Evolutionary conservation across 345 rosid species (phyloP), one percentile per base, ranked within the genome.

Genomic region (Bretschneidera sinensis): DNA sequence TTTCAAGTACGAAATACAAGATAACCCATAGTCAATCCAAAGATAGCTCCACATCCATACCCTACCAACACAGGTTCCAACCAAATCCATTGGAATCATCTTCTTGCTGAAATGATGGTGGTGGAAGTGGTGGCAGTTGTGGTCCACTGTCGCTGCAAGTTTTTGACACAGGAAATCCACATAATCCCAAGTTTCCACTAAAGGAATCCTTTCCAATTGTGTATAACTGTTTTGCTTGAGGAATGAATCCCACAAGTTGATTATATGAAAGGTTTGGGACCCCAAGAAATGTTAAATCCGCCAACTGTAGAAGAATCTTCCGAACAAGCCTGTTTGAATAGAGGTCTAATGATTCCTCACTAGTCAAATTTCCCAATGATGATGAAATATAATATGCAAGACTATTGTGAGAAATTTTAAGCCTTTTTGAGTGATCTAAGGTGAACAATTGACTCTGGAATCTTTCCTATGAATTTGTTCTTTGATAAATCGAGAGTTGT

Each of bases 381-480:
- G 28, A 4, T 17, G 58, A 51, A 16, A 70, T 74, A 9, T 5
- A 15, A 9, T 70, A 64, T 3, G 24, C 34, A 4, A 66, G 45
- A 11, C 8, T 22, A 24, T 71, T 75, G 9, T 58, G 57, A 33
- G 79, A 72, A 25, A 76, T 53, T 28, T 76, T 68, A 21, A 72
- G 66, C 24, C 34, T n/a, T 56, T 45, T 23, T 66, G 5, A 70
- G 76, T 5, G 54, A 51, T 6, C 7, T 11, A 6, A 77, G 64
- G 21, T 48, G 24, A 31, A 71, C 76, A 28, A 78, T 9, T 4
- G 16, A 24, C 3, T 68, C 24, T 0, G 72, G 70, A 64, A 68
- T 68, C 14, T 24, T 15, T n/a, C 7, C 16, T 75, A 71, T 0
- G 75, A n/a, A n/a, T n/a, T n/a, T n/a, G n/a, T n/a, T n/a, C n/a